Percentiles rank a stretch among this genome's conserved stretches.
These are phyloP conservation scores for Ophiostoma perfectum DNA, from an alignment of 2,329 filamentous ascomycete species.

Conservation along the genomic window DNA sequence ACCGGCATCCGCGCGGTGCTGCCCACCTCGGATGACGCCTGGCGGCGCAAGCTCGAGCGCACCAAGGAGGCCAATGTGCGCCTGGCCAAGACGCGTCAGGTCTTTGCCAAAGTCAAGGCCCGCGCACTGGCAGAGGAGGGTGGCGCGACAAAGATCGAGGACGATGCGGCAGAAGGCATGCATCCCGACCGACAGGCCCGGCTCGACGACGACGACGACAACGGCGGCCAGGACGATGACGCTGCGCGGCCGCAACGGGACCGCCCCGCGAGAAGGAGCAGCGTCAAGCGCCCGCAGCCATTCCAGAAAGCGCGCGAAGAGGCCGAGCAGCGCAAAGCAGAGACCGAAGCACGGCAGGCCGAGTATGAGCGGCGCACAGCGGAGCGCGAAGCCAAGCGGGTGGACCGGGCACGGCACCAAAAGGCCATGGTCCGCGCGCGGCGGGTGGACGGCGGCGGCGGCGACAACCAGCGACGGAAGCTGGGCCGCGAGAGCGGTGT, in stretches of 20 bases:
- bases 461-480: conserved; percentile 53
- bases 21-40: conserved; percentile 25
- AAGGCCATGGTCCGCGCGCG: conserved; percentile 68
- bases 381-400: conserved; percentile 56
- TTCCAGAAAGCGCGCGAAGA: conserved; percentile 45
- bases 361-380: conserved; percentile 62
- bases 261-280: no score
- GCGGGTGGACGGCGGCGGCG: conserved; percentile 38
- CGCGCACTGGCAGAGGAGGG: conserved; percentile 29
- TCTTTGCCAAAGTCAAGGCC: conserved; percentile 81
- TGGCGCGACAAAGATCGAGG: conserved; percentile 22
- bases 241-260: neutral
- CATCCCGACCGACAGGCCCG: conserved; percentile 41
- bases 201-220: conserved; percentile 32
- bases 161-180: conserved; percentile 26
- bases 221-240: conserved; percentile 10
- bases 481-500: conserved; percentile 75
- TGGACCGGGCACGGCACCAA: conserved; percentile 23
- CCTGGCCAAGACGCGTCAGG: conserved; percentile 89
- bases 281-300: conserved; percentile 17
- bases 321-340: conserved; percentile 40
- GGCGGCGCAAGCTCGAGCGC: conserved; percentile 36
- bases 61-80: conserved; percentile 86
- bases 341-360: conserved; percentile 46
- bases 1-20: conserved; percentile 22